phyloP scores from a whole-genome alignment of 2,329 filamentous ascomycete genomes.

The Pseudogymnoascus sp. region DNA sequence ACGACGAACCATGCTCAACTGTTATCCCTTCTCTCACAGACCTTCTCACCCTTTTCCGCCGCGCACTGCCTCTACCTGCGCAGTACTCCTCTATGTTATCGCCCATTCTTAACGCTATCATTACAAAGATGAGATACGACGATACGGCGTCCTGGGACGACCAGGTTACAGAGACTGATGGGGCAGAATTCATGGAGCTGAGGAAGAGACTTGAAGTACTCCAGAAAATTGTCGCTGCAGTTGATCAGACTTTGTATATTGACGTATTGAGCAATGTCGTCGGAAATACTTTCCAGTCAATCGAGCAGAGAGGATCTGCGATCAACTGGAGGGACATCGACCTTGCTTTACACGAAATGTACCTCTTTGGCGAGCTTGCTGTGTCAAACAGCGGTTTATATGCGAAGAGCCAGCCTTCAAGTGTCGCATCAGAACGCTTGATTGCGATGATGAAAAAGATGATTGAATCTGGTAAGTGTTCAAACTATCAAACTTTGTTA shows the following conservation, averaged over 20 bases:
- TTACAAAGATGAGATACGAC: constrained; percentile 95
- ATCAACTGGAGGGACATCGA: constrained; percentile 95
- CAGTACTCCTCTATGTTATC: constrained; percentile 77
- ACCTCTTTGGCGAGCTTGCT: constrained; percentile 88
- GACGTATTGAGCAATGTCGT: constrained; percentile 82
- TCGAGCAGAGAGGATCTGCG: constrained; percentile 63
- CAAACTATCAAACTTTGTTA: constrained; percentile 7
- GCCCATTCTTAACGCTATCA: constrained; percentile 83
- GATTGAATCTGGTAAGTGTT: constrained; percentile 73
- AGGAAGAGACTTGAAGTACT: constrained; percentile 82
- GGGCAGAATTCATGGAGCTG: constrained; percentile 94
- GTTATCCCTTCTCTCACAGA: constrained; percentile 92
- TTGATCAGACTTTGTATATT: constrained; percentile 82
- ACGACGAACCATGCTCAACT: constrained; percentile 93
- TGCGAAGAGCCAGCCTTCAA: constrained; percentile 72
- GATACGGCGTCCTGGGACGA: constrained; percentile 90
- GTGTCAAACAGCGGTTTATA: constrained; percentile 81
- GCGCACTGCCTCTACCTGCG: constrained; percentile 61
- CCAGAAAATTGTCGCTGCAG: constrained; percentile 84
- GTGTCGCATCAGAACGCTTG: constrained; percentile 69
- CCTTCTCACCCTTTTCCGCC: constrained; percentile 81
- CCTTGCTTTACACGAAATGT: constrained; percentile 90
- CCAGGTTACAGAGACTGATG: constrained; percentile 90
- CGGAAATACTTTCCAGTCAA: constrained; percentile 74
- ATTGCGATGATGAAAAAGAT: constrained; percentile 92